phyloP scores from a whole-genome alignment of 306 rosid genomes.

The Vigna radiata region DNA sequence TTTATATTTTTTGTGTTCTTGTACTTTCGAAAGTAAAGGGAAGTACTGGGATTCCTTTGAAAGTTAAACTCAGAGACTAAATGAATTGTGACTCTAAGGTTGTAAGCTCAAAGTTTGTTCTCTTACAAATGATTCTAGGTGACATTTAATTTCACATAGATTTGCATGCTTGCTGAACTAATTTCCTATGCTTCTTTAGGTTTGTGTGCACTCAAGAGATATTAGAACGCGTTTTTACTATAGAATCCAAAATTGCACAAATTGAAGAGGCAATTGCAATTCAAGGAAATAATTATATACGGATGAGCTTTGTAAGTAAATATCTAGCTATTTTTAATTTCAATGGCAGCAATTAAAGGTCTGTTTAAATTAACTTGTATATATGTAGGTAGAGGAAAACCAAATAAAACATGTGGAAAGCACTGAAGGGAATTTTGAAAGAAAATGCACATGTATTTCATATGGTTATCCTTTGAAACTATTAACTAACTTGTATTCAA shows the following conservation, averaged over 20 bases:
- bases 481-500: constrained; percentile 14
- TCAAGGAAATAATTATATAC: constrained; percentile 76
- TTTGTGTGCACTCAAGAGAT: constrained; percentile 96
- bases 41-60: constrained; percentile 34
- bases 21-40: constrained; percentile 19
- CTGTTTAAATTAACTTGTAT: constrained; percentile 45
- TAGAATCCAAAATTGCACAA: constrained; percentile 86
- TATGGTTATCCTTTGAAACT: constrained; percentile 39
- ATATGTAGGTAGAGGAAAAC: constrained; percentile 70
- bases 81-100: constrained; percentile 33
- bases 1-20: constrained; percentile 20
- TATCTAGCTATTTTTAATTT: constrained; percentile 29
- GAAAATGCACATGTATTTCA: constrained; percentile 22
- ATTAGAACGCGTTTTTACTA: constrained; percentile 83
- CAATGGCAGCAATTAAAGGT: constrained; percentile 23
- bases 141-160: constrained; percentile 5
- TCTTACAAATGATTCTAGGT: constrained; percentile 19
- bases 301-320: constrained; percentile 63
- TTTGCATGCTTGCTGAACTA: constrained; percentile 27
- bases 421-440: constrained; percentile 57
- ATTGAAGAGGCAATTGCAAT: constrained; percentile 87
- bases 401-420: constrained; percentile 66
- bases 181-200: constrained; percentile 53
- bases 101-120: constrained; percentile 25
- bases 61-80: constrained; percentile 2